A percentile compares a stretch with the other conserved stretches of the same genome.
phyloP scores from a whole-genome alignment of 169 alveolate species.

The Theileria orientalis region DNA sequence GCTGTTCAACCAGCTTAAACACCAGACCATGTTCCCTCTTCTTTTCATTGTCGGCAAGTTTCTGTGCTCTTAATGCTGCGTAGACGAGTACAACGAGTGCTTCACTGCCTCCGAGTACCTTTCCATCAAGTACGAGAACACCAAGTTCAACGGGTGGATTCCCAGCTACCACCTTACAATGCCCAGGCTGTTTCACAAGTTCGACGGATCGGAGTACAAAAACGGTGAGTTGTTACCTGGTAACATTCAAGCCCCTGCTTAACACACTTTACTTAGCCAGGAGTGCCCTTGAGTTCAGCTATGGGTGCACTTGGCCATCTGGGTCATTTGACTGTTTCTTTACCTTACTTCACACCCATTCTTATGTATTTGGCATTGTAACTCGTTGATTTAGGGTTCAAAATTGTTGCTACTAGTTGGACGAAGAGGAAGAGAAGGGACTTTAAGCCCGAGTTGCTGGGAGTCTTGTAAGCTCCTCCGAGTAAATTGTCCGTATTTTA shows the following conservation, averaged over 20 bases:
- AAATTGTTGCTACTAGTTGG: slow-evolving; percentile 74
- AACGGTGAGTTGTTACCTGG: slow-evolving; percentile 59
- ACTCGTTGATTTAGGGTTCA: slow-evolving; percentile 27
- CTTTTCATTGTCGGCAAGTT: slow-evolving; percentile 58
- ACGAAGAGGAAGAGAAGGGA: slow-evolving; percentile 66
- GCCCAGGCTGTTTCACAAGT: slow-evolving; percentile 70
- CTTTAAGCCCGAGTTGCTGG: slow-evolving; percentile 70
- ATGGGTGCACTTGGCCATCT: no score
- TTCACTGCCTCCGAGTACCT: slow-evolving; percentile 76
- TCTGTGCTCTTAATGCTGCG: not conserved
- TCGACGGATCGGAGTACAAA: slow-evolving; percentile 68
- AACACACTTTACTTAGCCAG: no score
- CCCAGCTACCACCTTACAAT: slow-evolving; percentile 77
- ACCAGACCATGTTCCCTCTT: slow-evolving; percentile 71
- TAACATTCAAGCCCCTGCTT: no score
- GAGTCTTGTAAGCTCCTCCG: slow-evolving; percentile 55
- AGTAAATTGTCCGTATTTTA: not conserved
- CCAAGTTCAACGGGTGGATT: slow-evolving; percentile 77
- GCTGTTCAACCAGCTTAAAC: slow-evolving; percentile 73
- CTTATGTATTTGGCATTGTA: not conserved
- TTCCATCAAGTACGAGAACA: slow-evolving; percentile 74
- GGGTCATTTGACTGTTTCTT: no score
- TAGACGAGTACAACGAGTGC: slow-evolving; percentile 65
- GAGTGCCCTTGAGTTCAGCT: no score
- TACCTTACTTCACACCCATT: no score